Evolutionary conservation across 805 yeast genomes (phyloP), one percentile per base, ranked within the genome.

Genomic region (Priceomyces medius): DNA sequence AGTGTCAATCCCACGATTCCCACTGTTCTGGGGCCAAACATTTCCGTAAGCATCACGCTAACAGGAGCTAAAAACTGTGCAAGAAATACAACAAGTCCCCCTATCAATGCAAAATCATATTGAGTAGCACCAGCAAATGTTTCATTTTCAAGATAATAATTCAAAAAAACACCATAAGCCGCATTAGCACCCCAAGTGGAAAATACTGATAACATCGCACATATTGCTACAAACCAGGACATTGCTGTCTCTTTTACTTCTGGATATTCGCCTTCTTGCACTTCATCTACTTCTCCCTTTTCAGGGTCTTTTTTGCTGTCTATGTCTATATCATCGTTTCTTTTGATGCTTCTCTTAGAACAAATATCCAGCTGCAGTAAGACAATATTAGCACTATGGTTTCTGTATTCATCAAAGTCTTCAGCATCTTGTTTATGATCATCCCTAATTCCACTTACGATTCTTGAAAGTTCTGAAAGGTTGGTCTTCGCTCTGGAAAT

Each of bases 31-130:
- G 76, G 60, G 0, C 88, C 84, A 46, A 77, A 63, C 9, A 79
- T 47, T 45, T 73, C 69, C 50, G 74, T 71, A 5, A 74, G 45
- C 0, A 79, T 49, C 42, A 75, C 64, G 0, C 76, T 73, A 13
- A 81, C 45, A 3, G 95, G 93, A 2, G 71, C 63, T 24, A 66
- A 50, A 47, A 75, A 60, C 55, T 84, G 83, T 16, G 86, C 85
- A 40, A 81, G 59, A 38, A 66, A 73, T 4, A 80, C 67, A 13
- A 64, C 66, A 18, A 66, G 35, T 7, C 74, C 71, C 1, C 86
- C 86, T 31, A 80, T 73, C 10, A 77, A 59, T 1, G 82, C 74
- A 36, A 73, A 67, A 31, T 74, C 76, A 41, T 68, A 68, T 13
- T 78, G 63, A 23, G 64, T 53, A 2, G 75, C 75, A 10, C 68